Conservation (phyloP, 768 basidiomycete species). For the Kockovaella imperatae region DNA sequence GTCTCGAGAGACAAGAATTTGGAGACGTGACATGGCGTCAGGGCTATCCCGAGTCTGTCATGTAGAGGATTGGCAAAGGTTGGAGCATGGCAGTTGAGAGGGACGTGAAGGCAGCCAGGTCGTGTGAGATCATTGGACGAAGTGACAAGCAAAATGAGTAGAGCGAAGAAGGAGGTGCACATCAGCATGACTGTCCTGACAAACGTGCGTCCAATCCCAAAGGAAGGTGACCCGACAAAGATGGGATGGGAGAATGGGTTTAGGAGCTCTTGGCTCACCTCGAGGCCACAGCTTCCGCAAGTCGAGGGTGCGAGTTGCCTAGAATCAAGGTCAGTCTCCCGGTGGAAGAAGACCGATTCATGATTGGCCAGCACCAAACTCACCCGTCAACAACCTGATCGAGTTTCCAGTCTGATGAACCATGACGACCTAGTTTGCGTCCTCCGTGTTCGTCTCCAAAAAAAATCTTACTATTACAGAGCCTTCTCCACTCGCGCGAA, state of each 20-base stretch:
- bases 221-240: neutral
- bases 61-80: neutral
- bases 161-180: neutral
- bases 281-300: slow-evolving; percentile 86
- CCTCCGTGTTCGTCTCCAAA: no score
- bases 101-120: neutral
- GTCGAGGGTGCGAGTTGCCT: slow-evolving; percentile 93
- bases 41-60: slow-evolving; percentile 73
- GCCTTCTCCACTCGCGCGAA: no score
- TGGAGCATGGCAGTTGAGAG: neutral
- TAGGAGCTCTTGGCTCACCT: slow-evolving; percentile 53
- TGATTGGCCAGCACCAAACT: slow-evolving; percentile 7
- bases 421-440: neutral
- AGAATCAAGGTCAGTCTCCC: no score
- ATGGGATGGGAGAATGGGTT: neutral
- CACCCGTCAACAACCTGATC: slow-evolving; percentile 45
- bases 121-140: neutral
- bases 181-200: neutral
- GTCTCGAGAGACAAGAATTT: slow-evolving; percentile 88
- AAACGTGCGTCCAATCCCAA: neutral
- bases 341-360: no score
- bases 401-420: slow-evolving; percentile 44
- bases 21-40: slow-evolving; percentile 79
- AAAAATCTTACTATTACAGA: no score
- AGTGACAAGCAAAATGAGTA: neutral